Evolutionary conservation across 2,329 filamentous ascomycete species (phyloP), one percentile per base, ranked within the genome.

Genomic region (Thermoascus crustaceus): DNA sequence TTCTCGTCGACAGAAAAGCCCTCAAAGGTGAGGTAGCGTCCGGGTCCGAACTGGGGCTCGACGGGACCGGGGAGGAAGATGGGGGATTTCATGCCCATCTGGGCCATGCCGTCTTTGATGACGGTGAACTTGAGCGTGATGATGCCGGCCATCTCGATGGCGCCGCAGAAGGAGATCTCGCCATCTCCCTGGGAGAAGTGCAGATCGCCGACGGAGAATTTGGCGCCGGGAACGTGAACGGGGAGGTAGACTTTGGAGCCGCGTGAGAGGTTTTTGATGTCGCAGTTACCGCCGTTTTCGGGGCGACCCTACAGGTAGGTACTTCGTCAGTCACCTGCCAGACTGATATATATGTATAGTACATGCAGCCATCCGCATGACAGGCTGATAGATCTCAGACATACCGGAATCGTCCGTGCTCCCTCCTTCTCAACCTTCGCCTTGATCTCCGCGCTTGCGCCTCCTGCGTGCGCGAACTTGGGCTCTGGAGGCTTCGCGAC

Each of bases 51-150:
- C 46, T 88, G 81, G 18, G 87, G 85, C 64, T 93, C 85, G 0
- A 94, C 87, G 0, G 86, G 85, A 0, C 87, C 87, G 0, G 86
- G 85, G 21, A 85, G 73, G 65, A 88, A 94, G 34, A 94, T 83
- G 0, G 87, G 87, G 5, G 76, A 82, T 59, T 86, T 88, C 64
- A 93, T 79, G 0, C 72, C 80, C 34, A 94, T 63, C 21, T 85
- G 73, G 29, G 69, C 70, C 53, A 93, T 73, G 13, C 87, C 88
- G 45, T 77, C 73, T 58, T 91, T 93, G 69, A 94, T 79, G 10
- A 94, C 82, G 32, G 76, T 79, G 68, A 94, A 88, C 52, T 91
- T 94, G 60, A 94, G 75, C 2, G 87, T 94, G 48, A 94, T 94
- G 27, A 85, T 69, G 4, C 87, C 87, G 0, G 87, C 85, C 84